Base-by-base conservation (phyloP, 2,329 filamentous ascomycete species). In the Penicillium sp. region DNA sequence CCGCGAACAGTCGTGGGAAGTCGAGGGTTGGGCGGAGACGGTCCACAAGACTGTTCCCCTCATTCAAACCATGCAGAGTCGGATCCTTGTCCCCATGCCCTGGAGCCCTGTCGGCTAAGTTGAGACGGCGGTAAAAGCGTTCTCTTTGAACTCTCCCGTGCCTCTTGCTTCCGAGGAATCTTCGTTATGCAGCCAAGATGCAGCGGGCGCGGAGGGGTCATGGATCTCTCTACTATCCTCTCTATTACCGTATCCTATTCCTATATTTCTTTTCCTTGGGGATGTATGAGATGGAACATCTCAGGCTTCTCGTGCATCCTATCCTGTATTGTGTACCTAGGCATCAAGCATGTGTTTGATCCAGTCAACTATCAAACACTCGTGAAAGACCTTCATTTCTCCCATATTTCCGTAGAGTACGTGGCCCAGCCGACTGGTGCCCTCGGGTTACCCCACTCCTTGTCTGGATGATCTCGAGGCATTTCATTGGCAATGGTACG, bases 31-130 rank as follows among this genome's bases (percentile, higher is more conserved):
- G 93, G 89, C 88, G 44, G 89, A 96, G 65, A 96, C 92, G 19
- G 93, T 97, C 31, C 93, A 99, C 78, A 96, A 95, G 80, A 99
- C 93, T 1, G 93, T 99, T 39, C 93, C 93, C 28, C 79, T 99
- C 56, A 99, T 99, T 63, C 91, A 96, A 76, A 84, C 78, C 50
- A 99, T 99, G 93, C 89, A 93, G 80, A 95, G 89, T 66, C 81
- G 88, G 62, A 90, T 99, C 63, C 72, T 99, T 66, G 85, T 97
- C 53, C 89, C 93, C 11, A 91, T 96, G 86, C 88, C 90, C 8
- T 99, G 93, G 93, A 95, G 89, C 55, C 91, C 93, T 3, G 89
- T 96, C 53, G 86, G 86, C 55, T 95, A 79, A 59, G 52, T 46
- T 35, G 34, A 22, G 30, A 44, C 35, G 39, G 13, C 43, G 12